Conservation (phyloP, 352 stramenopile genomes). For the Hyphochytrium catenoides region DNA sequence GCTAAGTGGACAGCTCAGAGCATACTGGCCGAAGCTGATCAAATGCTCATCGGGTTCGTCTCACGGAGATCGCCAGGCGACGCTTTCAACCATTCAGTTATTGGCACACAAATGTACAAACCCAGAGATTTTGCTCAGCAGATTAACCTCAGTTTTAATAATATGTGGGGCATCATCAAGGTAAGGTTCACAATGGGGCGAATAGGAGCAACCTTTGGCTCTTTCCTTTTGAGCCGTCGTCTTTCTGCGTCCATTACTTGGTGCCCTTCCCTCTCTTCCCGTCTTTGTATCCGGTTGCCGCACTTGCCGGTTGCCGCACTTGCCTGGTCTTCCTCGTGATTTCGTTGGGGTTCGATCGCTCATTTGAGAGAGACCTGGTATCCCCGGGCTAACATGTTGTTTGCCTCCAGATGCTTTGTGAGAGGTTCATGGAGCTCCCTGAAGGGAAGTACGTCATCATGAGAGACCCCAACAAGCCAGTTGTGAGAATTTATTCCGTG, state of each 20-base stretch:
- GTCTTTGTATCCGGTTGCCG: no score
- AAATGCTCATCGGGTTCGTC: conserved; percentile 96
- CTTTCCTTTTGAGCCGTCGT: no score
- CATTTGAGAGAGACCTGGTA: neutral
- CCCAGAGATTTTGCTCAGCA: conserved; percentile 86
- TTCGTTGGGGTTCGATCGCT: neutral
- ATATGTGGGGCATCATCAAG: conserved; percentile 90
- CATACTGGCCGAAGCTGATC: conserved; percentile 77
- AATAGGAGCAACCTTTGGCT: no score
- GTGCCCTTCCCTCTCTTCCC: no score
- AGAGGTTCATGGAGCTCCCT: conserved; percentile 75
- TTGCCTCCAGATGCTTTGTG: conserved; percentile 66
- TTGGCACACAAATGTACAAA: conserved; percentile 90
- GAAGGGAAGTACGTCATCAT: conserved; percentile 97
- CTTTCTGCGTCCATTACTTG: no score
- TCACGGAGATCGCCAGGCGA: conserved; percentile 78
- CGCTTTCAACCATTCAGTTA: conserved; percentile 79
- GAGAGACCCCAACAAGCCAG: conserved; percentile 92
- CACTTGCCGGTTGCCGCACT: no score
- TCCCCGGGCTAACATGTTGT: neutral
- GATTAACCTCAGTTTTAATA: conserved; percentile 90
- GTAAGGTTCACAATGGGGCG: no score
- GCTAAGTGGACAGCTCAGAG: conserved; percentile 93
- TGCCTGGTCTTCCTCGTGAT: no score
- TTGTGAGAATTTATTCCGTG: conserved; percentile 89